Base-by-base conservation (phyloP, 2,329 filamentous ascomycete genomes). In the Fusarium gaditjirri region DNA sequence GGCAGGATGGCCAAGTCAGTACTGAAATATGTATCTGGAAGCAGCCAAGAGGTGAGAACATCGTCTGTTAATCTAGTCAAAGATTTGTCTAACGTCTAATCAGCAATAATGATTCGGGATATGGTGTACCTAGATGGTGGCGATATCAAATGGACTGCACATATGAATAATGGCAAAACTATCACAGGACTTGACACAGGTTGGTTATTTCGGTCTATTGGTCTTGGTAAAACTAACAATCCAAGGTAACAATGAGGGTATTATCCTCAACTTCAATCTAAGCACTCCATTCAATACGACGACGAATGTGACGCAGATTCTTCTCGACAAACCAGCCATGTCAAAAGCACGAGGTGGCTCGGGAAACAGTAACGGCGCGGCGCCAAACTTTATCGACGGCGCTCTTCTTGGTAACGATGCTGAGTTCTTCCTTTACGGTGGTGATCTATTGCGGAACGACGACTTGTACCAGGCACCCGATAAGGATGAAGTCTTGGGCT, bases 91-190 rank as follows among this genome's bases (percentile, higher is more conserved):
- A 58, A 80, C 70, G 39, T 36, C 44, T 17, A 21, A 39, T 55
- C 73, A 91, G 90, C 85, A 68, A 86, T 86, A 41, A 80, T 90
- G 6, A 80, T 92, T 39, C 86, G 86, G 44, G 89, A 93, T 73
- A 90, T 86, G 4, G 80, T 92, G 21, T 93, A 91, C 75, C 78
- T 93, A 27, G 90, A 93, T 77, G 91, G 91, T 41, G 91, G 91
- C 7, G 70, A 77, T 44, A 78, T 91, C 16, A 84, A 70, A 65
- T 92, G 90, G 89, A 70, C 80, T 38, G 84, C 84, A 6, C 85
- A 85, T 16, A 73, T 88, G 55, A 78, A 82, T 5, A 83, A 88
- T 73, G 88, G 86, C 6, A 68, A 75, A 10, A 73, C 74, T 46
- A 79, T 75, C 2, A 2, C 52, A 3, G 70, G 79, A 1, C 63